Conservation (phyloP, 2,329 filamentous ascomycete species). For the Stemphylium lycopersici region DNA sequence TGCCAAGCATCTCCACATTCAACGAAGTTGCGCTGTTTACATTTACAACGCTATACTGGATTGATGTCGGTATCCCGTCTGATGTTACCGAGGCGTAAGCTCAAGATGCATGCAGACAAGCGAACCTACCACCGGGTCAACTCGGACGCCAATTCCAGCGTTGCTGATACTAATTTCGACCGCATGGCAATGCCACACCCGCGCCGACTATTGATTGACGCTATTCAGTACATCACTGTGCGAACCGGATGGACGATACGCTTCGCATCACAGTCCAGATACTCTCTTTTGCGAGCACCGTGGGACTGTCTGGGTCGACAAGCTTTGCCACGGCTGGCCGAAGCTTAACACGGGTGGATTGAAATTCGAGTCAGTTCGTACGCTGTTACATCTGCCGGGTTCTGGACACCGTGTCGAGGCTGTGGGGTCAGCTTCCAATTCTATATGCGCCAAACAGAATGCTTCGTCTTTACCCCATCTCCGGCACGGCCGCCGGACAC, state of each 20-base stretch:
- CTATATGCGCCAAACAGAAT: conserved; percentile 1
- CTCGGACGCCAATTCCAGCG: conserved; percentile 14
- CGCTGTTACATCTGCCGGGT: conserved; percentile 1
- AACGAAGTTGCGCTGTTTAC: conserved; percentile 9
- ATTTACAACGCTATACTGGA: conserved; percentile 12
- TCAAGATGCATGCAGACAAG: conserved; percentile 12
- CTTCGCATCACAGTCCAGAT: background rate
- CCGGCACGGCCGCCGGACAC: conserved; percentile 3
- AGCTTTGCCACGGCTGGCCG: background rate
- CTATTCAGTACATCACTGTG: conserved; percentile 6
- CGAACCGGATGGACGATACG: background rate
- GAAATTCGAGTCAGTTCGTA: conserved; percentile 5
- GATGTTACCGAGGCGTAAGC: conserved; percentile 16
- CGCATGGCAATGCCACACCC: conserved; percentile 11
- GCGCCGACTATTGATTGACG: conserved; percentile 12
- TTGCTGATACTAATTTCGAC: conserved; percentile 11
- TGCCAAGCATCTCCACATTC: conserved; percentile 16
- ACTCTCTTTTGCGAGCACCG: background rate
- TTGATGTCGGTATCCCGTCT: conserved; percentile 14
- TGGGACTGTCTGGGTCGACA: background rate
- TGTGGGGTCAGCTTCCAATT: conserved; percentile 11
- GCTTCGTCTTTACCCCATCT: conserved; percentile 1
- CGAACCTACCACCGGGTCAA: conserved; percentile 19
- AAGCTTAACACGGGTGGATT: background rate
- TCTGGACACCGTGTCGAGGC: conserved; percentile 5